Evolutionary conservation across 257 asterid species (phyloP).

Genomic region (Gentiana straminea): DNA sequence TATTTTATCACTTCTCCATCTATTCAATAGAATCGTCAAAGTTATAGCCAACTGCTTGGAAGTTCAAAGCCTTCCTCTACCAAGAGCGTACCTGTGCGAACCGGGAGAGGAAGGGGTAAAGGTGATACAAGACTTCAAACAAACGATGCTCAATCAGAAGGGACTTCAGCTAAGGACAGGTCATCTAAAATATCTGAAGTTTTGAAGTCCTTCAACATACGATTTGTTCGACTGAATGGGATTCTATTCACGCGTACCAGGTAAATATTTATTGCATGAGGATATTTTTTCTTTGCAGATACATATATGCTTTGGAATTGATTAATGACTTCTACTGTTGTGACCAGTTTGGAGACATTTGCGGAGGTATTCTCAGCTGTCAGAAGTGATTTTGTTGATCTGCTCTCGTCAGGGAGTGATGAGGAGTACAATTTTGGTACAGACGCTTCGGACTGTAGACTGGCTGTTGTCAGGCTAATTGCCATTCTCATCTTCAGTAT

Average conservation of each 20-base stretch:
- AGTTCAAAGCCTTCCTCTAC: background rate
- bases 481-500: constrained; percentile 74
- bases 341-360: constrained; percentile 78
- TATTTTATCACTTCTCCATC: too few relatives aligned
- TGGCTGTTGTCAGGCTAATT: constrained; percentile 60
- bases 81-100: background rate
- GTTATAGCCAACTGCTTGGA: constrained; percentile 1
- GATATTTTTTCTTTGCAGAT: constrained; percentile 34
- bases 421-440: constrained; percentile 60
- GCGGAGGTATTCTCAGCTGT: constrained; percentile 56
- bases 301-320: constrained; percentile 60
- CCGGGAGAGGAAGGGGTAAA: constrained; percentile 4
- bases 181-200: constrained; percentile 32
- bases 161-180: background rate
- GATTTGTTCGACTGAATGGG: constrained; percentile 77
- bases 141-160: background rate
- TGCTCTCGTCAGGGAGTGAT: constrained; percentile 61
- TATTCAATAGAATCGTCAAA: constrained; percentile 44
- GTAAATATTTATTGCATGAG: constrained; percentile 23
- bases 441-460: constrained; percentile 55
- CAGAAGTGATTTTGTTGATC: constrained; percentile 52
- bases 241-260: constrained; percentile 86
- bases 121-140: constrained; percentile 3
- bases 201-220: constrained; percentile 46
- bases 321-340: constrained; percentile 21